Evolutionary conservation across 1,139 yeast species (phyloP).

Genomic region (Pichia sp.): DNA sequence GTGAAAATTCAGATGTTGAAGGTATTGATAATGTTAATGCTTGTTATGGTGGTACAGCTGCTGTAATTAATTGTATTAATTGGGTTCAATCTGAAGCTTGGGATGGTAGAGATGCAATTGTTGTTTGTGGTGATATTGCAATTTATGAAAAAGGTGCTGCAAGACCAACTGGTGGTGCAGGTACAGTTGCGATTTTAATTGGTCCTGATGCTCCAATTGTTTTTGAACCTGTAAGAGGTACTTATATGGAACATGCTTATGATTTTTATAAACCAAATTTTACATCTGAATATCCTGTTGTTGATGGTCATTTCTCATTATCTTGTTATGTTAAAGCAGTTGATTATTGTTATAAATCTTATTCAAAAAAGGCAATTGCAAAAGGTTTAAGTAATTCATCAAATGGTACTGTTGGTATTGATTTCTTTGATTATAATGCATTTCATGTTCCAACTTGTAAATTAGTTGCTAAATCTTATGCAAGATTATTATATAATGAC

Average conservation of each 20-base stretch:
- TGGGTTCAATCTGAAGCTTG: slow-evolving; percentile 96
- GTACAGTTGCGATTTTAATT: slow-evolving; percentile 88
- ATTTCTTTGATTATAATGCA: slow-evolving; percentile 84
- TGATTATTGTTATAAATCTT: slow-evolving; percentile 77
- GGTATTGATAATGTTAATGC: slow-evolving; percentile 97
- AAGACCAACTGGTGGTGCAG: slow-evolving; percentile 99
- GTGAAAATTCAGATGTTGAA: slow-evolving; percentile 84
- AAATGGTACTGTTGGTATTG: slow-evolving; percentile 53
- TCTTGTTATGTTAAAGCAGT: slow-evolving; percentile 92
- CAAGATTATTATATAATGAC: slow-evolving; percentile 87
- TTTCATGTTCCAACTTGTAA: slow-evolving; percentile 99
- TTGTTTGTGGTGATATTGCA: slow-evolving; percentile 97
- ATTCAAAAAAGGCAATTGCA: slow-evolving; percentile 73
- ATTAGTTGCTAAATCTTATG: slow-evolving; percentile 87
- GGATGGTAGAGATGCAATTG: slow-evolving; percentile 99
- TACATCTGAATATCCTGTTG: slow-evolving; percentile 93
- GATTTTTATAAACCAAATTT: slow-evolving; percentile 98
- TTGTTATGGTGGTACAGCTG: slow-evolving; percentile 98
- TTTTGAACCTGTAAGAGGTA: slow-evolving; percentile 81
- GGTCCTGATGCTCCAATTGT: slow-evolving; percentile 99
- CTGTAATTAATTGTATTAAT: slow-evolving; percentile 86
- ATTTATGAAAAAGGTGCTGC: slow-evolving; percentile 96
- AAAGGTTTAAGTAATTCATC: slow-evolving; percentile 38
- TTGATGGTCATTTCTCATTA: slow-evolving; percentile 95
- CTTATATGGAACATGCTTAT: slow-evolving; percentile 93